Conservation (phyloP, 768 basidiomycete species). For the Amyloporia xantha region DNA sequence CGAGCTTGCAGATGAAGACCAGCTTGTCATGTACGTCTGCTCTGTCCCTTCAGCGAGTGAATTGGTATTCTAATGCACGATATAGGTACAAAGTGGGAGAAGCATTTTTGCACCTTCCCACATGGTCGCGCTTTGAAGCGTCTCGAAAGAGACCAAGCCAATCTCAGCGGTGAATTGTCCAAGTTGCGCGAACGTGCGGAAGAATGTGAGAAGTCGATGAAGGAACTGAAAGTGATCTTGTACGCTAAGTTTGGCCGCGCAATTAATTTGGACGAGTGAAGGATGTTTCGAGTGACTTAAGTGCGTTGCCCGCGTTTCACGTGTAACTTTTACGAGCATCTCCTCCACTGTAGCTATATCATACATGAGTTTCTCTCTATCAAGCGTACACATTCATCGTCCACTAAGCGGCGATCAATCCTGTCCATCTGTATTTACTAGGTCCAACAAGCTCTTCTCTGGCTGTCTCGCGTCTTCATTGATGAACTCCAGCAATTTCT, state of each 20-base stretch:
- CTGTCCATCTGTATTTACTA: slow-evolving; percentile 37
- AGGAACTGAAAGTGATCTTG: slow-evolving; percentile 66
- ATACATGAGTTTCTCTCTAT: not conserved
- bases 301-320: not conserved
- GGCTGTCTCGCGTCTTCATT: slow-evolving; percentile 63
- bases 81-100: slow-evolving; percentile 85
- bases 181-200: slow-evolving; percentile 45
- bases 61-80: not conserved
- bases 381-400: not conserved
- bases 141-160: slow-evolving; percentile 62
- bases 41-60: not conserved
- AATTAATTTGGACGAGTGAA: slow-evolving; percentile 84
- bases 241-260: slow-evolving; percentile 92
- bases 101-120: slow-evolving; percentile 75
- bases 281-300: not conserved
- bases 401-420: not conserved
- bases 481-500: slow-evolving; percentile 57
- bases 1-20: slow-evolving; percentile 83
- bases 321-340: not conserved
- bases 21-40: slow-evolving; percentile 60
- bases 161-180: slow-evolving; percentile 49
- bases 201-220: slow-evolving; percentile 70
- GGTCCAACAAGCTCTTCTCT: slow-evolving; percentile 50
- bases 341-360: not conserved
- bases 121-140: slow-evolving; percentile 62